Evolutionary conservation across 2,329 filamentous ascomycete species (phyloP).

Genomic region (Trichoderma sp.): DNA sequence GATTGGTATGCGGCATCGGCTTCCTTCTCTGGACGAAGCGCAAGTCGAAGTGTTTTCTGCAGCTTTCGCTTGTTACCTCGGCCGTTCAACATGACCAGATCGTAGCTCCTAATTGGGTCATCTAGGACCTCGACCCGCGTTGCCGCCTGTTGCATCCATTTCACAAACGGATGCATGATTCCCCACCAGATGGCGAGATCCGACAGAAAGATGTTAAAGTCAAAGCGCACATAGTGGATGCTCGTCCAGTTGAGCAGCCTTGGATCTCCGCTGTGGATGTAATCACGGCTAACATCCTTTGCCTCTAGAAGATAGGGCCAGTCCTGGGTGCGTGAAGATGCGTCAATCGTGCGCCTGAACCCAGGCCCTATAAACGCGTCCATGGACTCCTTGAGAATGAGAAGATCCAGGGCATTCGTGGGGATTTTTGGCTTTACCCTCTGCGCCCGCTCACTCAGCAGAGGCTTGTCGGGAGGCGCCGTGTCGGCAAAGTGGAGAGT

Average conservation of each 20-base stretch:
- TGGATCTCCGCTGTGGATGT: background rate
- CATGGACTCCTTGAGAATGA: slow-evolving; percentile 1
- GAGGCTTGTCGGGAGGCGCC: slow-evolving; percentile 7
- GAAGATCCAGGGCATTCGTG: slow-evolving; percentile 3
- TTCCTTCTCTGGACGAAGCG: slow-evolving; percentile 3
- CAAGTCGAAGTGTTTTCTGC: background rate
- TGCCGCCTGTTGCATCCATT: slow-evolving; percentile 13
- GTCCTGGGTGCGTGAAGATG: background rate
- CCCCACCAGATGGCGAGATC: slow-evolving; percentile 13
- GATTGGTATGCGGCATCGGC: background rate
- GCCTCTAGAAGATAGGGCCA: slow-evolving; percentile 8
- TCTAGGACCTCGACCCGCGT: background rate
- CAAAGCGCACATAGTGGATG: slow-evolving; percentile 5
- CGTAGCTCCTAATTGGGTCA: slow-evolving; percentile 6
- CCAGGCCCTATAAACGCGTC: background rate
- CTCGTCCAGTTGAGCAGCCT: slow-evolving; percentile 2
- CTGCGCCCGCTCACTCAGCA: background rate
- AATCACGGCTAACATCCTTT: background rate
- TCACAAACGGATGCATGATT: slow-evolving; percentile 3
- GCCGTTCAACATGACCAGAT: slow-evolving; percentile 9
- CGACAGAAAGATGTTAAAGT: slow-evolving; percentile 16
- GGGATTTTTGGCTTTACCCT: background rate
- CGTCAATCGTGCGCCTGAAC: background rate
- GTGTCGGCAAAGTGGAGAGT: slow-evolving; percentile 11
- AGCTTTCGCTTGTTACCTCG: slow-evolving; percentile 3